Base-by-base conservation (phyloP, 2,329 filamentous ascomycete genomes). In the Dactylellina leptospora region DNA sequence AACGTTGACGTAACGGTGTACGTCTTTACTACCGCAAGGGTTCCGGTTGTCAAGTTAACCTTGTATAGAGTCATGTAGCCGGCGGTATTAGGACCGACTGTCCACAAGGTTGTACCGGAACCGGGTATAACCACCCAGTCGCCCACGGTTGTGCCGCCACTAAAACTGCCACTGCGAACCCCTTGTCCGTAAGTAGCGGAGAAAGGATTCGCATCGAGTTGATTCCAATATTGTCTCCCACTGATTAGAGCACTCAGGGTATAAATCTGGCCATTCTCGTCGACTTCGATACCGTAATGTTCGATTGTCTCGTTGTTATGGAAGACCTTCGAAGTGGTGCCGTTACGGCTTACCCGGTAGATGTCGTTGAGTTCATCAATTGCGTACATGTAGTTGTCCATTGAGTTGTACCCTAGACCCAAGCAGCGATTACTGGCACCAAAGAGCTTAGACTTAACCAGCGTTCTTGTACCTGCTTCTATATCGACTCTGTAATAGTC, bases 351-450 rank as follows among this genome's bases (percentile, higher is more conserved):
- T 9, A 53, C 11, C 10, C 48, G 48, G 5, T 33, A 3, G 13
- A 53, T 53, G 18, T 13, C 23, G 11, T 33, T 30, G 9, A 13
- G 30, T 33, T 53, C 25, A 22, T 28, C 9, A 3, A 53, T 13
- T 11, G 25, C 48, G 23, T 53, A 30, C 4, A 53, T 33, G 48
- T 53, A 53, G 30, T 30, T 33, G 16, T 53, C 48, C 48, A 53
- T 9, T 11, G 23, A 30, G 16, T 50, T 50, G 18, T 25, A 50
- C n/a, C 45, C 45, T 13, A 50, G 9, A 50, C 45, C 45, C 4
- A 8, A 18, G 16, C 16, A 18, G 3, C 10, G 3, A 48, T 22
- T 48, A 3, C 3, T 48, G 10, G 9, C 23, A 5, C 20, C 27
- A 5, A 36, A 13, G 22, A 53, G 10, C 23, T 55, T 40, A 8